These are phyloP conservation scores for Ailanthus altissimus DNA, from an alignment of 345 rosid species.

Conservation along the genomic window DNA sequence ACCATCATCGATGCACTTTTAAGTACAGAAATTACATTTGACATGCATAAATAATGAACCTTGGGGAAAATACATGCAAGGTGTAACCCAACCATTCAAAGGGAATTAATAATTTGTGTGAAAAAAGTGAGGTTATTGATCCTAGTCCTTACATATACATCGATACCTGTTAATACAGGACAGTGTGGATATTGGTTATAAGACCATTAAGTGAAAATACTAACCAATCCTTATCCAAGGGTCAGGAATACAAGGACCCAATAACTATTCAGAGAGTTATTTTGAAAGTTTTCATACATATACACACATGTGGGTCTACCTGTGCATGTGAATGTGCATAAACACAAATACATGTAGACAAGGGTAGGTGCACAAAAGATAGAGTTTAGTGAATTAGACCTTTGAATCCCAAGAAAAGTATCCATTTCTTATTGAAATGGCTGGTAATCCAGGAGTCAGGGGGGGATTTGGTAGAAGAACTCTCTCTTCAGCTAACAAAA, in stretches of 20 bases:
- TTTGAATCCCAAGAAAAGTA: conserved; percentile 93
- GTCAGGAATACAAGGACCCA: background rate
- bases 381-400: conserved; percentile 40
- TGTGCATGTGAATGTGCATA: background rate
- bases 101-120: background rate
- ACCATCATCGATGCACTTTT: background rate
- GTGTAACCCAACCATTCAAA: background rate
- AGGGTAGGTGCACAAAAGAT: background rate
- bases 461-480: conserved; percentile 92
- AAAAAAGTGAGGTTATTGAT: background rate
- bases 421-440: conserved; percentile 82
- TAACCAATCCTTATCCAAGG: background rate
- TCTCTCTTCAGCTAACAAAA: conserved; percentile 86
- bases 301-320: background rate
- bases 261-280: background rate
- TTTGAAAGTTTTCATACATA: background rate
- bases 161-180: background rate
- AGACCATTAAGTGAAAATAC: background rate
- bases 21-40: background rate
- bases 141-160: background rate
- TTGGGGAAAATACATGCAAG: background rate
- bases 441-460: conserved; percentile 67
- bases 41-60: background rate
- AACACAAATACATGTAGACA: background rate
- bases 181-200: background rate